Conservation (phyloP, 2,329 filamentous ascomycete genomes). For the Ceratocystis variospora region DNA sequence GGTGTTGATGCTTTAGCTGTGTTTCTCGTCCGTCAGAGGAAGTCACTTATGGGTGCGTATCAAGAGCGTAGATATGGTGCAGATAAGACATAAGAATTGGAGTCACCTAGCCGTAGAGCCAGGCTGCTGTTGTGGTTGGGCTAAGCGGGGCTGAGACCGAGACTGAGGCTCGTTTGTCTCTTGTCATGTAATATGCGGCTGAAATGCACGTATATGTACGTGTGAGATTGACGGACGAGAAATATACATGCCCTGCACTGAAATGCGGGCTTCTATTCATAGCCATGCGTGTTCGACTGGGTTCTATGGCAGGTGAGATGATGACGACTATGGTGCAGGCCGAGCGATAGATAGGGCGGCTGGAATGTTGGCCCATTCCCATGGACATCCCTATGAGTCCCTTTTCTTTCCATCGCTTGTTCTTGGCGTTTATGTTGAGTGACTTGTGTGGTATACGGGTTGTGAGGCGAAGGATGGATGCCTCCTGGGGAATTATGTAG, state of each 20-base stretch:
- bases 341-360: background rate
- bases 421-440: background rate
- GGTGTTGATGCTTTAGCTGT: background rate
- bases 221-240: too few species aligned
- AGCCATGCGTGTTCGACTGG: background rate
- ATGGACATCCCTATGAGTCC: background rate
- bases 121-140: background rate
- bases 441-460: background rate
- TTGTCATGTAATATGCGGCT: background rate
- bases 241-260: background rate
- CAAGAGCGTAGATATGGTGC: background rate
- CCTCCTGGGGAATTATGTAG: background rate
- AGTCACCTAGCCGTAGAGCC: background rate
- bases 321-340: background rate
- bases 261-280: slow-evolving; percentile 2
- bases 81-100: background rate
- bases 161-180: background rate
- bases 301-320: background rate
- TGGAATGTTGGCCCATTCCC: background rate
- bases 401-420: background rate
- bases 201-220: background rate
- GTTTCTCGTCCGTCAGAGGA: background rate
- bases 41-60: background rate
- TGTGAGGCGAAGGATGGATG: background rate
- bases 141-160: background rate